Percentiles rank a stretch among this genome's conserved stretches.
Evolutionary conservation across 2,329 filamentous ascomycete species (phyloP).

Genomic region (Diatrype stigma): DNA sequence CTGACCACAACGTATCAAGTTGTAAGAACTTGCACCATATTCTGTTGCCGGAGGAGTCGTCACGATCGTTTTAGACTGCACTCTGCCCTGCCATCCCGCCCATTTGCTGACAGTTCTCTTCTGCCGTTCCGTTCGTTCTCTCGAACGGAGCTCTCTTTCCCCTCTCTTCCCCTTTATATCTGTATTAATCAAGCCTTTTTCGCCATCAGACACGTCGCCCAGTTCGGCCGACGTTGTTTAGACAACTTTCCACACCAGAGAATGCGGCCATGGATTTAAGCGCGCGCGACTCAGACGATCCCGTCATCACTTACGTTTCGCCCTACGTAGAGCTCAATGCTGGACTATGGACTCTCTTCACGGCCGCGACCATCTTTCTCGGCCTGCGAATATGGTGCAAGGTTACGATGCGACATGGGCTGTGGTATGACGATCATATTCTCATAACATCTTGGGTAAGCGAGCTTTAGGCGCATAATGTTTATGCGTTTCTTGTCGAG

Average conservation of each 20-base stretch:
- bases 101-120: background rate
- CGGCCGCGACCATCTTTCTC: conserved; percentile 12
- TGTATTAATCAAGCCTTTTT: background rate
- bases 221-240: background rate
- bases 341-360: conserved; percentile 15
- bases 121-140: background rate
- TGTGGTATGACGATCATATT: conserved; percentile 16
- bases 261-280: conserved; percentile 1
- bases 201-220: background rate
- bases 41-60: conserved; percentile 1
- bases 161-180: no score
- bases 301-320: conserved; percentile 3
- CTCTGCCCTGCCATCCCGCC: background rate
- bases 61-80: background rate
- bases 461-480: background rate
- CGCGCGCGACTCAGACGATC: background rate
- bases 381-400: conserved; percentile 14
- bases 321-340: conserved; percentile 11
- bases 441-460: conserved; percentile 18
- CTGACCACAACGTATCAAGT: conserved; percentile 1
- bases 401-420: conserved; percentile 1
- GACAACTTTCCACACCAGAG: background rate
- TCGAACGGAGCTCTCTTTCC: background rate
- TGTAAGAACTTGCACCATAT: background rate
- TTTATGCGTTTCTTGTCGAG: no score